Evolutionary conservation across 768 basidiomycete genomes (phyloP), one percentile per base, ranked within the genome.

Genomic region (Asterophora lycoperdoides): DNA sequence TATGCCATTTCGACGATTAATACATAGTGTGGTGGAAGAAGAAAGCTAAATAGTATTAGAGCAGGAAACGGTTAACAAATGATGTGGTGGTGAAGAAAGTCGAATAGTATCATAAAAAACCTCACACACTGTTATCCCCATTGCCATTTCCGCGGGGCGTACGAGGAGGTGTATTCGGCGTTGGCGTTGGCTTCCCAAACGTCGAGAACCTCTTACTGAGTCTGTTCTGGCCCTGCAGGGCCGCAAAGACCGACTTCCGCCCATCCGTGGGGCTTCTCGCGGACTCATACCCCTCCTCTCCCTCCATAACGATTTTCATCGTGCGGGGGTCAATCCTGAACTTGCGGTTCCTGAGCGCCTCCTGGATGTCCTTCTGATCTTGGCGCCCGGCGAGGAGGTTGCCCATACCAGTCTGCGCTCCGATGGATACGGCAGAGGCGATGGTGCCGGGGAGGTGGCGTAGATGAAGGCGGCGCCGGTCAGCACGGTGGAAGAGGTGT

Each of bases 251-350:
- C n/a, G 67, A 67, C 50, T 51, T 60, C 19, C 66, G 49, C 42
- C 61, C 54, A n/a, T 66, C 60, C 51, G 45, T 59, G 4, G 71
- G 71, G 48, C 67, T 69, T 15, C 58, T 53, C 11, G 71, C 73
- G 32, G 51, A 49, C 44, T 73, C 73, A 54, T 78, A 78, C 2
- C 76, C 76, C 0, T 66, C 64, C 56, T 80, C 78, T 14, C 75
- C 77, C 46, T 76, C 71, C 73, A 78, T 78, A 34, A 80, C 57
- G 46, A 81, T 78, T 58, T 74, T 74, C 68, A 73, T 75, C 17
- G 72, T 72, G 15, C 49, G 48, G 1, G 73, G 71, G 53, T 80
- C 74, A 41, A 80, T 76, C 36, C 77, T 65, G 65, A 81, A 81
- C 47, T 68, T 73, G 60, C 66, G 74, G 46, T 74, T 65, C 39